Conservation (phyloP, 1,284 basidiomycete genomes). For the Cryptococcus maquisensis region DNA sequence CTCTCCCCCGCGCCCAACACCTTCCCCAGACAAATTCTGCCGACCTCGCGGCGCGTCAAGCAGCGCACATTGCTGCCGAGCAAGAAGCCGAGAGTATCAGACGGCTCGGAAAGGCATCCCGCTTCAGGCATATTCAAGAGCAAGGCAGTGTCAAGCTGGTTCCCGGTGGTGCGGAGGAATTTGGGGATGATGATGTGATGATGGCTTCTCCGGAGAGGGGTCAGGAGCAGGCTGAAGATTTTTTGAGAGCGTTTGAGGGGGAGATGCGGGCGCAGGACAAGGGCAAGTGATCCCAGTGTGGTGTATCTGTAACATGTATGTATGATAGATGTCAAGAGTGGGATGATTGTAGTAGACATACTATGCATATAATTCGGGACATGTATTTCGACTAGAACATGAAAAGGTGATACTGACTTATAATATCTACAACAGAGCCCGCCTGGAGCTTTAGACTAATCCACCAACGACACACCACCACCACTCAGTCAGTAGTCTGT, state of each 20-base stretch:
- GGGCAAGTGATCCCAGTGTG: not conserved
- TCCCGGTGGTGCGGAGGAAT: slow-evolving; percentile 4
- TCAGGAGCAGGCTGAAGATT: slow-evolving; percentile 11
- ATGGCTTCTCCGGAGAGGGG: slow-evolving; percentile 1
- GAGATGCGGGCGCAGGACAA: slow-evolving; percentile 10
- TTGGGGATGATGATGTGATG: not conserved
- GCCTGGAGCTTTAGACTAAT: slow-evolving; percentile 1
- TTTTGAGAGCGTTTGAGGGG: slow-evolving; percentile 16
- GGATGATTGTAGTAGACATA: not conserved
- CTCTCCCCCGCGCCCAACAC: slow-evolving; percentile 24
- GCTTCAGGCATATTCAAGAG: slow-evolving; percentile 29
- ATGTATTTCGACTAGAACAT: slow-evolving; percentile 16
- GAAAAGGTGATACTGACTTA: not conserved
- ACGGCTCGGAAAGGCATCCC: slow-evolving; percentile 11
- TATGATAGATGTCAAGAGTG: no score
- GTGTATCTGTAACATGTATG: not conserved
- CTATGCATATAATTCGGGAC: not conserved
- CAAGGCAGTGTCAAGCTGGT: slow-evolving; percentile 20
- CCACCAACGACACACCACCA: not conserved
- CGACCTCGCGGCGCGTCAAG: slow-evolving; percentile 11
- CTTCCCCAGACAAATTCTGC: slow-evolving; percentile 15
- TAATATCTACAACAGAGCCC: not conserved
- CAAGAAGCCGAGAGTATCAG: slow-evolving; percentile 14
- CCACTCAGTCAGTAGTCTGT: slow-evolving; percentile 16
- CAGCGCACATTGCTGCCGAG: slow-evolving; percentile 13